Conservation (phyloP, 2,329 filamentous ascomycete genomes). For the Drechslerella dactyloides region DNA sequence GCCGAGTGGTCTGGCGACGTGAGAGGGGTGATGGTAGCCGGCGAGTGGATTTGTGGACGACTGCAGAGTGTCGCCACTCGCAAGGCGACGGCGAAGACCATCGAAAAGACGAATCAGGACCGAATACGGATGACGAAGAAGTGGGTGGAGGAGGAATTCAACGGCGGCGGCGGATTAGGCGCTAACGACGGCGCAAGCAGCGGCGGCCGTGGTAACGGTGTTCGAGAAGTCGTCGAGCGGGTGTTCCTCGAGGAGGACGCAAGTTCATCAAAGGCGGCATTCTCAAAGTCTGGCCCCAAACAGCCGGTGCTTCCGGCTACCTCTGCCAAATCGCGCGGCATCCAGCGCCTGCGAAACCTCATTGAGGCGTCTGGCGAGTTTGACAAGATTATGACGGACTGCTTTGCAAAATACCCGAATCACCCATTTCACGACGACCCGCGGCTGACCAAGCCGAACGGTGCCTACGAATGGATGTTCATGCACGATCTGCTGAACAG, state of each 20-base stretch:
- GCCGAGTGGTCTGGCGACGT: constrained; percentile 66
- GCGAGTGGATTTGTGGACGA: constrained; percentile 82
- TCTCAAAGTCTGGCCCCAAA: constrained; percentile 67
- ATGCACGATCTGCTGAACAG: constrained; percentile 81
- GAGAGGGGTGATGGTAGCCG: constrained; percentile 81
- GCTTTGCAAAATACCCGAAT: constrained; percentile 83
- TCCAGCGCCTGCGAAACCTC: constrained; percentile 74
- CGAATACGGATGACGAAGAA: constrained; percentile 69
- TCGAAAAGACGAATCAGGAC: constrained; percentile 54
- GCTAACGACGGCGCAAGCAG: constrained; percentile 55
- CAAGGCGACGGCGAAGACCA: constrained; percentile 57
- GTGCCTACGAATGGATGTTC: constrained; percentile 91
- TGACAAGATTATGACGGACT: constrained; percentile 78
- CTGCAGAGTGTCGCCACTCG: constrained; percentile 60
- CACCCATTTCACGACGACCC: constrained; percentile 93
- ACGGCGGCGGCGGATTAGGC: constrained; percentile 67
- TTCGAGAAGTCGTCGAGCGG: constrained; percentile 70
- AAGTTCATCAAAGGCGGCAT: constrained; percentile 60
- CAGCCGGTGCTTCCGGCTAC: constrained; percentile 57
- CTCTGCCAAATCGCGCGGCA: constrained; percentile 76
- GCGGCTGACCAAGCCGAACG: constrained; percentile 82
- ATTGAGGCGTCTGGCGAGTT: constrained; percentile 79
- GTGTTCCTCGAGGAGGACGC: constrained; percentile 67
- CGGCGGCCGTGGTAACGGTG: constrained; percentile 65
- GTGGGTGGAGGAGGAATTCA: constrained; percentile 78